Evolutionary conservation across 1,284 basidiomycete genomes (phyloP), one percentile per base, ranked within the genome.

Genomic region (Takashimella tepidaria): DNA sequence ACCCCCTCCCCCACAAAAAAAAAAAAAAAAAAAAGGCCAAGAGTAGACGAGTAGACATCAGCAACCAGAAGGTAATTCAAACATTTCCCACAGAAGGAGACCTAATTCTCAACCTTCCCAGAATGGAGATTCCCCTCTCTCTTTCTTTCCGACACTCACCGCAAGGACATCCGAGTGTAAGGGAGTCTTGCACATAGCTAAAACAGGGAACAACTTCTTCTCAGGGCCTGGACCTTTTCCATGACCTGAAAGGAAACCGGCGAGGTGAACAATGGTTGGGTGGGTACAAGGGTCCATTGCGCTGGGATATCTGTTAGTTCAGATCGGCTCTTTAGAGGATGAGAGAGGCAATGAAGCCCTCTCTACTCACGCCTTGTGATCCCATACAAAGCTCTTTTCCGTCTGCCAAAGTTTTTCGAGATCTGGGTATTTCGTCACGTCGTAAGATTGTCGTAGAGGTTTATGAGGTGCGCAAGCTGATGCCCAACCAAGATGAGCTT

Each of bases 211-310:
- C 53, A 83, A 61, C 21, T 60, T 62, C n/a, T 68, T 73, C 49
- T 78, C 71, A 0, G 82, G 80, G 5, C 66, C 67, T 0, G 84
- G 83, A 0, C 84, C 84, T 57, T 70, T 67, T 4, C 63, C 68
- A 40, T 77, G 68, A 47, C 80, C 76, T 0, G 80, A 79, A 22
- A 84, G 75, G 63, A 82, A 83, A 50, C 82, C 80, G 16, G 80
- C 81, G 48, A 83, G 78, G 26, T 79, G 77, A 21, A 79, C 72
- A 47, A 83, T 70, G 43, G 76, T 62, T 0, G 83, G 82, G 60
- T 85, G 81, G 2, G 68, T 60, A 65, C 83, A 85, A 2, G 83
- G 82, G 63, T 84, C 80, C 83, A 84, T 85, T 6, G 79, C 66
- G 41, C 54, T 71, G 69, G 2, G 66, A 51, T 6, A 59, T 53